phyloP scores from a whole-genome alignment of 73 alveolate genomes.

The Symbiodinium natans region DNA sequence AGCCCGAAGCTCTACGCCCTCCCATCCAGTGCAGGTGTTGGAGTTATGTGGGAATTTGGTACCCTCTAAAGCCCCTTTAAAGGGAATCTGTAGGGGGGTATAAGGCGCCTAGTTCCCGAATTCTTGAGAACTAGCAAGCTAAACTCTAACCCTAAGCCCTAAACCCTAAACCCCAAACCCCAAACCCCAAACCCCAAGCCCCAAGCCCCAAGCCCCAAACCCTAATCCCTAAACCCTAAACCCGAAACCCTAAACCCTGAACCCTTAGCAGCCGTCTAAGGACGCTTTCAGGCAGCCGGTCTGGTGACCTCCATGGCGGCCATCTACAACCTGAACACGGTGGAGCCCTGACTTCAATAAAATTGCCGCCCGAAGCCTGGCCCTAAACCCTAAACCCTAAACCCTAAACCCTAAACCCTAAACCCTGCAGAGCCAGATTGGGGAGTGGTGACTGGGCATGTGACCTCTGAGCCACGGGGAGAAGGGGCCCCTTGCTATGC shows the following conservation, averaged over 20 bases:
- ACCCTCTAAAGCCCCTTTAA: no score
- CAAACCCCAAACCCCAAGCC: no score
- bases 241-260: background rate
- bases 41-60: no score
- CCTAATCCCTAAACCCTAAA: background rate
- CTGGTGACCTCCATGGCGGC: slow-evolving; percentile 91
- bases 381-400: background rate
- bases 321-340: slow-evolving; percentile 83
- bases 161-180: no score
- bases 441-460: no score
- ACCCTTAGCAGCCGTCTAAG: background rate
- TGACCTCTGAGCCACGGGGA: background rate
- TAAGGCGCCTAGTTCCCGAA: no score
- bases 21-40: no score
- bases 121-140: no score
- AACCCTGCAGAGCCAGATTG: background rate
- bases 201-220: background rate
- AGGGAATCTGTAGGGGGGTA: no score
- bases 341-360: background rate
- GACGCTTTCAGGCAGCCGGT: slow-evolving; percentile 77
- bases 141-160: no score
- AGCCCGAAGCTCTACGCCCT: no score
- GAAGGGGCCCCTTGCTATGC: no score
- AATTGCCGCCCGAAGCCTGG: background rate
- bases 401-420: background rate